phyloP scores from a whole-genome alignment of 495 filamentous ascomycete species.

The Trichoderma reesei region DNA sequence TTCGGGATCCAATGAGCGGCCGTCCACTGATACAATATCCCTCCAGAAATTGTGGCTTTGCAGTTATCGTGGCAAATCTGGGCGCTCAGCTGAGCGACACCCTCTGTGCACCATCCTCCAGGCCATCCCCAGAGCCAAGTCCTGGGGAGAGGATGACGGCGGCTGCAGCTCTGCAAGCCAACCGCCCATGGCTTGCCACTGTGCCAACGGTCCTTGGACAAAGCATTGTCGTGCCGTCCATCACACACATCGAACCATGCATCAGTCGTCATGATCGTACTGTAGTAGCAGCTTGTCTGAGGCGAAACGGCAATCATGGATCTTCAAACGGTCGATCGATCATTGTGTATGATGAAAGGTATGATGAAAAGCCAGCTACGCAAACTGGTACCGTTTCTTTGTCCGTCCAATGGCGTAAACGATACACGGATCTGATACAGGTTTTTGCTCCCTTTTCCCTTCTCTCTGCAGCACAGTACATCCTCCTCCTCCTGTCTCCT shows the following conservation, averaged over 20 bases:
- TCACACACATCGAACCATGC: background rate
- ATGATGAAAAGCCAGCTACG: background rate
- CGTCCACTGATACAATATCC: background rate
- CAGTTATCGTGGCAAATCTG: background rate
- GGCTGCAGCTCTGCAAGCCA: background rate
- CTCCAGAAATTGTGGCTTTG: background rate
- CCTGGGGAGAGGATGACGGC: background rate
- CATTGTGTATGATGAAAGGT: background rate
- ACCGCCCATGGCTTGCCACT: background rate
- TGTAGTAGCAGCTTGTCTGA: background rate
- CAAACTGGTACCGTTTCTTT: background rate
- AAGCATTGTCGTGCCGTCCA: background rate
- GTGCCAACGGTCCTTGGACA: background rate
- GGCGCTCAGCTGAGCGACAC: constrained; percentile 3
- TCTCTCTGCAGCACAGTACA: background rate
- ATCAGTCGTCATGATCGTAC: background rate
- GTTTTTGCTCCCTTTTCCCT: background rate
- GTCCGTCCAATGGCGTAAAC: background rate
- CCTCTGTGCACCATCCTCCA: background rate
- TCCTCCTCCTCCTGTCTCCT: background rate
- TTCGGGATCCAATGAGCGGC: background rate
- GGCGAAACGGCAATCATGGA: constrained; percentile 6
- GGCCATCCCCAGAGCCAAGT: background rate
- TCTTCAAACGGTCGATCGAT: background rate
- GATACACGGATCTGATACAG: background rate